Evolutionary conservation across 164 flowering plant species (phyloP).

Genomic region (Nymphaea thermarum): DNA sequence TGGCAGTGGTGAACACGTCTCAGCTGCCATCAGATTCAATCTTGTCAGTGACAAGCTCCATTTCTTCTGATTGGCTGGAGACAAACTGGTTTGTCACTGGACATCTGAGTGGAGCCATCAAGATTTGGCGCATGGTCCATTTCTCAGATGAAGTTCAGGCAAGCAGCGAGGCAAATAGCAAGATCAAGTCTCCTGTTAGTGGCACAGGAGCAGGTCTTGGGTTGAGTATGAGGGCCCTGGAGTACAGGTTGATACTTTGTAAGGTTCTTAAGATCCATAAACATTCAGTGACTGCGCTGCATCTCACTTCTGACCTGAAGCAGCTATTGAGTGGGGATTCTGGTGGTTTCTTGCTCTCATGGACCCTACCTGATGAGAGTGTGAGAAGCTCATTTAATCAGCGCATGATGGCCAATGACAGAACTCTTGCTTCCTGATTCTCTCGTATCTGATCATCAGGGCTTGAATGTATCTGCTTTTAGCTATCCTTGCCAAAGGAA

Average conservation of each 20-base stretch:
- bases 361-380: conserved; percentile 82
- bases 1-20: conserved; percentile 78
- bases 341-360: conserved; percentile 69
- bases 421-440: background rate
- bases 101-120: conserved; percentile 95
- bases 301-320: conserved; percentile 61
- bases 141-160: conserved; percentile 19
- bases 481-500: background rate
- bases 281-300: conserved; percentile 82
- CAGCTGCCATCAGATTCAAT: conserved; percentile 92
- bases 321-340: conserved; percentile 94
- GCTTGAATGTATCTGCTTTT: background rate
- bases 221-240: conserved; percentile 35
- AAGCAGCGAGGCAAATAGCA: conserved; percentile 19
- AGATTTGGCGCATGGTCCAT: conserved; percentile 93
- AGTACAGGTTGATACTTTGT: conserved; percentile 71
- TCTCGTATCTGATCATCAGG: background rate
- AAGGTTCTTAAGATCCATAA: conserved; percentile 82
- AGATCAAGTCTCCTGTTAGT: conserved; percentile 23
- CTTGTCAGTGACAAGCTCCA: conserved; percentile 62
- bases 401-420: conserved; percentile 19
- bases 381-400: conserved; percentile 40
- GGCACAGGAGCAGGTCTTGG: conserved; percentile 28
- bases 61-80: conserved; percentile 83
- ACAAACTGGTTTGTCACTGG: conserved; percentile 90